These are phyloP conservation scores for Fonsecaea nubica DNA, from an alignment of 2,329 filamentous ascomycete species.

Conservation along the genomic window DNA sequence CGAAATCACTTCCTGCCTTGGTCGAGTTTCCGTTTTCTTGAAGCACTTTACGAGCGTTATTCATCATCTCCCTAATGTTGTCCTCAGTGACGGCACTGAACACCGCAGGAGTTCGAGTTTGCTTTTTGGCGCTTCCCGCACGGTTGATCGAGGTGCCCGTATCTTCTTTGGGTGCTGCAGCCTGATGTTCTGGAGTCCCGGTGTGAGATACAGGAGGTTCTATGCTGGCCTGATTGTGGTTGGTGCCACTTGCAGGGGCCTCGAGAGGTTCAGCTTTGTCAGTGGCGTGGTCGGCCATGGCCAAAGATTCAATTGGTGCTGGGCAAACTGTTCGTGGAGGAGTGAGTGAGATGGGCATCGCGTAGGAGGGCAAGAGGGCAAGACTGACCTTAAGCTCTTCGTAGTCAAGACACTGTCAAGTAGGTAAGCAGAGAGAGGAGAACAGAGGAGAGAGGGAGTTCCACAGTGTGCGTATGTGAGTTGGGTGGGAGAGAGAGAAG, in stretches of 20 bases:
- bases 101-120: slow-evolving; percentile 5
- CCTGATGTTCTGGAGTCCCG: neutral
- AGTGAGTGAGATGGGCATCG: neutral
- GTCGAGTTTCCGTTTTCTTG: slow-evolving; percentile 1
- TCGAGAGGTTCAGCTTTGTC: slow-evolving; percentile 8
- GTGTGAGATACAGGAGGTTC: slow-evolving; percentile 2
- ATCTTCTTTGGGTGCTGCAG: slow-evolving; percentile 2
- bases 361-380: neutral
- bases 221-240: neutral
- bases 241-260: neutral
- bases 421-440: neutral
- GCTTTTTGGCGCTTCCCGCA: slow-evolving; percentile 5
- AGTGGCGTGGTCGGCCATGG: slow-evolving; percentile 5
- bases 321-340: neutral
- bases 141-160: neutral
- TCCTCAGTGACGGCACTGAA: slow-evolving; percentile 14
- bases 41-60: slow-evolving; percentile 4
- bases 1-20: slow-evolving; percentile 8
- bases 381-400: neutral
- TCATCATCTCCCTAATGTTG: slow-evolving; percentile 12
- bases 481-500: neutral
- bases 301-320: neutral
- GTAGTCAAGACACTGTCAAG: neutral
- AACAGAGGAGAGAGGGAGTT: neutral
- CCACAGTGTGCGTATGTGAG: neutral